A percentile compares a stretch with the other conserved stretches of the same genome.
These are phyloP conservation scores for Alloteropsis semialata DNA, from an alignment of 176 grass and related monocot genomes.

Conservation along the genomic window DNA sequence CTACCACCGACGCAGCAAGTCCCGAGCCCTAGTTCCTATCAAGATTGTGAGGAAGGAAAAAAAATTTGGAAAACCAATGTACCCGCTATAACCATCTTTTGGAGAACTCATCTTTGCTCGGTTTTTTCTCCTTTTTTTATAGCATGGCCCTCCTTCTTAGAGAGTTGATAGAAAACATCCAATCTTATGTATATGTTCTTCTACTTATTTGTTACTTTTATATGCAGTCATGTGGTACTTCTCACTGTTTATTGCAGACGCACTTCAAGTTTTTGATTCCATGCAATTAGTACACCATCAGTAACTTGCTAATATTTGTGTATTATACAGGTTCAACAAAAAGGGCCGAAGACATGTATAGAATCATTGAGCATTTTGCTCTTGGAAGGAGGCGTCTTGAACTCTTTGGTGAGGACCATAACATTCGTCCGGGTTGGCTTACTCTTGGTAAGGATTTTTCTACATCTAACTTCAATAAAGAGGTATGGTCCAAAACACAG, in stretches of 20 bases:
- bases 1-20: no score
- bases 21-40: no score
- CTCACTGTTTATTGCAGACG: not conserved
- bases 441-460: constrained; percentile 79
- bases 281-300: not conserved
- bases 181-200: not conserved
- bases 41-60: not conserved
- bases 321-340: constrained; percentile 63
- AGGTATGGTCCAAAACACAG: constrained; percentile 37
- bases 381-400: constrained; percentile 78
- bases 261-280: not conserved
- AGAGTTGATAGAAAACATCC: not conserved
- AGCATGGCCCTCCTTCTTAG: not conserved
- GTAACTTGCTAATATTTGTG: not conserved
- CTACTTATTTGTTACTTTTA: not conserved
- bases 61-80: not conserved
- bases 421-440: constrained; percentile 76
- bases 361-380: constrained; percentile 94
- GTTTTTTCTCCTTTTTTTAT: not conserved
- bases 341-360: constrained; percentile 90
- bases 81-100: not conserved
- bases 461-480: constrained; percentile 80
- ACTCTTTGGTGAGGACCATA: constrained; percentile 89
- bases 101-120: not conserved
- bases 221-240: not conserved